Evolutionary conservation across 1,284 basidiomycete genomes (phyloP).

Genomic region (Ustilago shanxiensis): DNA sequence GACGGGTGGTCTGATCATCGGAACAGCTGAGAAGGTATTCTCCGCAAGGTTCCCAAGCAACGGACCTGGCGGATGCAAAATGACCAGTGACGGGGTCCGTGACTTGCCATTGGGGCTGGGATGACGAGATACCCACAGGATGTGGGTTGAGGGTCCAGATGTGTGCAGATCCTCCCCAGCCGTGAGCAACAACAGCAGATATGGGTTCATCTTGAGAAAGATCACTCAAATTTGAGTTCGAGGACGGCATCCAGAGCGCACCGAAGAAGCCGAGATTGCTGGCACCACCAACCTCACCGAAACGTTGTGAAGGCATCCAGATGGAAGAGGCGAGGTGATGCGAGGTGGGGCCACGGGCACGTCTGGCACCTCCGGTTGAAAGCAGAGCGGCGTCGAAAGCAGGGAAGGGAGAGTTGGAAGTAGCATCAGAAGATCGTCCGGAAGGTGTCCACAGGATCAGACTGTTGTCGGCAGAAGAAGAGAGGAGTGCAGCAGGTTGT

Average conservation of each 20-base stretch:
- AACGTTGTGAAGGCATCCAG: conserved; percentile 66
- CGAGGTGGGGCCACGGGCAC: conserved; percentile 60
- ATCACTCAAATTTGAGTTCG: background rate
- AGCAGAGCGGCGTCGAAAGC: conserved; percentile 73
- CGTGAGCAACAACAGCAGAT: conserved; percentile 60
- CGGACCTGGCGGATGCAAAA: conserved; percentile 52
- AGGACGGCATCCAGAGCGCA: conserved; percentile 58
- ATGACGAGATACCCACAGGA: background rate
- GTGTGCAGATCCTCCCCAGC: conserved; percentile 65
- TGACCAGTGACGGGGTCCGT: conserved; percentile 58
- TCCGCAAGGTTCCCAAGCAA: conserved; percentile 65
- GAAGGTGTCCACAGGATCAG: conserved; percentile 67
- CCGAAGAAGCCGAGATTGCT: conserved; percentile 66
- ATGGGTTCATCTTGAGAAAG: conserved; percentile 1
- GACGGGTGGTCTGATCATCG: conserved; percentile 64
- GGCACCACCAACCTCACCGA: conserved; percentile 67
- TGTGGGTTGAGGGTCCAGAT: conserved; percentile 45
- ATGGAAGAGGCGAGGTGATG: conserved; percentile 53
- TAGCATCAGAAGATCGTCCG: conserved; percentile 2
- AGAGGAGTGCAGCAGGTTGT: conserved; percentile 65
- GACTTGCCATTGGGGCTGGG: conserved; percentile 29
- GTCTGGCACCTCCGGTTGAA: conserved; percentile 35
- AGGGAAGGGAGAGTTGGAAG: conserved; percentile 25
- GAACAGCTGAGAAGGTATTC: conserved; percentile 61
- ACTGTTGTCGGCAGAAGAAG: conserved; percentile 65